These are phyloP conservation scores for Fusarium citri DNA, from an alignment of 2,329 filamentous ascomycete genomes.

Conservation along the genomic window DNA sequence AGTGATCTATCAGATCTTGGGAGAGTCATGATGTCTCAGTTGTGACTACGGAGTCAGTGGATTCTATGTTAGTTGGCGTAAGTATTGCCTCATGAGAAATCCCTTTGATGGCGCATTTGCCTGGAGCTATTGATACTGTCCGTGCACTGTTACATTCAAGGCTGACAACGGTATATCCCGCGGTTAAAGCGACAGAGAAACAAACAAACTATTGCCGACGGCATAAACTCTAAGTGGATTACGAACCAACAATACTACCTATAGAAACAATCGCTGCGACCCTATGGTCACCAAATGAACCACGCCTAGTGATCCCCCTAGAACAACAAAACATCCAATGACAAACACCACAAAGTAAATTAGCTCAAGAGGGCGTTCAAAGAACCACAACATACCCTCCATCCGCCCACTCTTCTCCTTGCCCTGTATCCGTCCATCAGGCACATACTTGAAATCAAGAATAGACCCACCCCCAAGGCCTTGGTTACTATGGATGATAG, in stretches of 20 bases:
- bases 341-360: conserved; percentile 43
- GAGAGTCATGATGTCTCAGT: neutral
- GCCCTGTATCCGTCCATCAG: conserved; percentile 34
- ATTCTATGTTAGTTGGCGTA: neutral
- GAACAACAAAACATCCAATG: conserved; percentile 16
- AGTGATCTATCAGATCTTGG: neutral
- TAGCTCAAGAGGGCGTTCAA: conserved; percentile 42
- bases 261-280: neutral
- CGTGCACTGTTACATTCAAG: neutral
- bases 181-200: neutral
- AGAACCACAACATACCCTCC: conserved; percentile 23
- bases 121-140: neutral
- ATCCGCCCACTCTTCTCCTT: conserved; percentile 40
- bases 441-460: conserved; percentile 52
- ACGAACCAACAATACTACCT: neutral
- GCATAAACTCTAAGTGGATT: conserved; percentile 5
- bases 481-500: conserved; percentile 45
- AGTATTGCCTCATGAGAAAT: neutral
- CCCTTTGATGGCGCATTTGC: neutral
- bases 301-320: conserved; percentile 5
- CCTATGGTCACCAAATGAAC: neutral
- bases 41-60: neutral
- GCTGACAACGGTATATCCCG: neutral
- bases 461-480: conserved; percentile 46
- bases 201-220: neutral